A percentile compares a stretch with the other conserved stretches of the same genome.
phyloP scores from a whole-genome alignment of 768 basidiomycete species.

The Mycena polygramma region DNA sequence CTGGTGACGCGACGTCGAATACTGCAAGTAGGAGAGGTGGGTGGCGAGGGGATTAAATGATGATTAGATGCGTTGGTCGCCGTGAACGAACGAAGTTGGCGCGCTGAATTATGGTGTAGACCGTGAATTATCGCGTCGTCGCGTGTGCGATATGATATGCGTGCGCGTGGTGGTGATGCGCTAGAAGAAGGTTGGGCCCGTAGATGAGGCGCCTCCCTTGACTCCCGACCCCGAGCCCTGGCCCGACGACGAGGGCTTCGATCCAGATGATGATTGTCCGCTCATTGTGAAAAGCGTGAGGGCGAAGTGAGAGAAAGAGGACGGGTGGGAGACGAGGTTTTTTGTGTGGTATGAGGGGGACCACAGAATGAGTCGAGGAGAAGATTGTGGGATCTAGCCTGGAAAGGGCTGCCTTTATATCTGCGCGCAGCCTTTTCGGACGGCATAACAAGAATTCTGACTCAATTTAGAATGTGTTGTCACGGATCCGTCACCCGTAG shows the following conservation, averaged over 20 bases:
- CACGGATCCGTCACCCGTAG: slow-evolving; percentile 35
- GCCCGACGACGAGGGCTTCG: slow-evolving; percentile 45
- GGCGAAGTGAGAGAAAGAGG: slow-evolving; percentile 26
- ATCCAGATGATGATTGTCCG: slow-evolving; percentile 49
- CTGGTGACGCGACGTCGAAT: slow-evolving; percentile 21
- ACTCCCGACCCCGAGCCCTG: slow-evolving; percentile 58
- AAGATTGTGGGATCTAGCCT: slow-evolving; percentile 18
- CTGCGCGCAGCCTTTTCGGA: slow-evolving; percentile 34
- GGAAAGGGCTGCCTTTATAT: slow-evolving; percentile 28
- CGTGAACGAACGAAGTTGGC: slow-evolving; percentile 31
- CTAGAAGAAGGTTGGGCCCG: slow-evolving; percentile 74
- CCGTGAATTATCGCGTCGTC: slow-evolving; percentile 28
- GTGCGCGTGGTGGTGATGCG: slow-evolving; percentile 32
- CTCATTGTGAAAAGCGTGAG: slow-evolving; percentile 49
- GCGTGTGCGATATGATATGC: slow-evolving; percentile 18
- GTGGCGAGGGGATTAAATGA: slow-evolving; percentile 14
- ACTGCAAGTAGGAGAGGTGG: slow-evolving; percentile 11
- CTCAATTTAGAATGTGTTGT: slow-evolving; percentile 35
- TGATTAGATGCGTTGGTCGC: slow-evolving; percentile 33
- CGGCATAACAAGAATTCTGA: slow-evolving; percentile 35
- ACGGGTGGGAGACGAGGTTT: slow-evolving; percentile 12
- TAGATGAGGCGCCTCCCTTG: slow-evolving; percentile 62
- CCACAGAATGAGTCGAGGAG: slow-evolving; percentile 23
- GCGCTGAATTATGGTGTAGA: slow-evolving; percentile 26
- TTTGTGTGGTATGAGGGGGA: slow-evolving; percentile 17